A percentile compares a stretch with the other conserved stretches of the same genome.
Evolutionary conservation across 2,329 filamentous ascomycete species (phyloP).

Genomic region (Paraconiothyrium brasiliense): DNA sequence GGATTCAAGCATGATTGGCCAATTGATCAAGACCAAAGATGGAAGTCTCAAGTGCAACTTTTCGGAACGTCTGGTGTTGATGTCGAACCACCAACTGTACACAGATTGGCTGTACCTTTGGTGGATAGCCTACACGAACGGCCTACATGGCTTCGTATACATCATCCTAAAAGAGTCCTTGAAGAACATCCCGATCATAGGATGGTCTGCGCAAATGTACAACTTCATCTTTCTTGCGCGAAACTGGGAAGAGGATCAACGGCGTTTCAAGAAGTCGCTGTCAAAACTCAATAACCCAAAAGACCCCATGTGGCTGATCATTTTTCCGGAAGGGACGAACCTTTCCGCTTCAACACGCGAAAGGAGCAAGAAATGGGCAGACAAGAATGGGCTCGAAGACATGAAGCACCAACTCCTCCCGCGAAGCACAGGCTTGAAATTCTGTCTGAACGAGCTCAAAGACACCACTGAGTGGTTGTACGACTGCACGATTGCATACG

Average conservation of each 20-base stretch:
- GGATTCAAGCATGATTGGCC: conserved; percentile 78
- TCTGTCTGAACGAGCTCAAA: conserved; percentile 79
- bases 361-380: conserved; percentile 78
- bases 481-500: conserved; percentile 94
- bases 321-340: conserved; percentile 91
- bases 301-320: conserved; percentile 88
- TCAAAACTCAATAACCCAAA: conserved; percentile 73
- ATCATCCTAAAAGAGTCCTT: conserved; percentile 91
- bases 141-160: conserved; percentile 85
- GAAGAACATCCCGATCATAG: conserved; percentile 81
- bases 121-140: conserved; percentile 90
- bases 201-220: conserved; percentile 84
- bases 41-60: conserved; percentile 82
- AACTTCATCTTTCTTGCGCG: conserved; percentile 93
- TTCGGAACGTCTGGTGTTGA: conserved; percentile 81
- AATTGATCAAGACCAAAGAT: conserved; percentile 74
- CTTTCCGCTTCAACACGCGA: conserved; percentile 73
- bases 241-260: conserved; percentile 83
- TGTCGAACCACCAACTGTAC: conserved; percentile 89
- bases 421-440: conserved; percentile 81
- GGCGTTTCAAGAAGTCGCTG: conserved; percentile 77
- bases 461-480: conserved; percentile 83
- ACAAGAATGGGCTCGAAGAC: conserved; percentile 77
- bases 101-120: conserved; percentile 93
- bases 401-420: conserved; percentile 79